A percentile compares a stretch with the other conserved stretches of the same genome.
These are phyloP conservation scores for Glebionis coronaria DNA, from an alignment of 129 eudicot genomes.

Conservation along the genomic window DNA sequence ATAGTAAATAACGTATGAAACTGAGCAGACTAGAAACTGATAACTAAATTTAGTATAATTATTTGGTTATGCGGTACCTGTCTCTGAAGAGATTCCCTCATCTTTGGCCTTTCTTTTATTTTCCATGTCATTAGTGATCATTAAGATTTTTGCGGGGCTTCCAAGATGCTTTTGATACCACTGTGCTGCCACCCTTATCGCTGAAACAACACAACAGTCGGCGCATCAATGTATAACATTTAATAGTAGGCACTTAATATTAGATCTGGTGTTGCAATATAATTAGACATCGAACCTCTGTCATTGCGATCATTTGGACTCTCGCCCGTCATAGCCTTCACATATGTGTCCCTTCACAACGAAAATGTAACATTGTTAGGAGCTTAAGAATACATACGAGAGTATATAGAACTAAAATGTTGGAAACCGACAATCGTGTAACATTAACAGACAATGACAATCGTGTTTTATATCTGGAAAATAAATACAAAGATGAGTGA, in stretches of 20 bases:
- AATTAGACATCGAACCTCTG: constrained; percentile 57
- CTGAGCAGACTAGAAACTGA: background rate
- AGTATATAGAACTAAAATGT: background rate
- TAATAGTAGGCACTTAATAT: background rate
- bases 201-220: constrained; percentile 37
- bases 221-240: background rate
- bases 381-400: background rate
- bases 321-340: constrained; percentile 81
- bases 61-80: constrained; percentile 42
- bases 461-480: no score
- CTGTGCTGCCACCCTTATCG: constrained; percentile 87
- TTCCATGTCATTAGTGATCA: constrained; percentile 88
- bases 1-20: background rate
- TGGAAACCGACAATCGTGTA: background rate
- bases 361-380: background rate
- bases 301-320: constrained; percentile 95
- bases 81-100: constrained; percentile 87
- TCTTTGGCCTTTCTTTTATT: constrained; percentile 78
- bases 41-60: background rate
- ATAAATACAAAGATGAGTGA: no score
- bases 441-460: no score
- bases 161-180: constrained; percentile 98
- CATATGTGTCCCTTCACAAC: constrained; percentile 70
- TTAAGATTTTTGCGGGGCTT: constrained; percentile 48
- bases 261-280: background rate